phyloP scores from a whole-genome alignment of 352 stramenopile species.

The Aphanomyces astaci region DNA sequence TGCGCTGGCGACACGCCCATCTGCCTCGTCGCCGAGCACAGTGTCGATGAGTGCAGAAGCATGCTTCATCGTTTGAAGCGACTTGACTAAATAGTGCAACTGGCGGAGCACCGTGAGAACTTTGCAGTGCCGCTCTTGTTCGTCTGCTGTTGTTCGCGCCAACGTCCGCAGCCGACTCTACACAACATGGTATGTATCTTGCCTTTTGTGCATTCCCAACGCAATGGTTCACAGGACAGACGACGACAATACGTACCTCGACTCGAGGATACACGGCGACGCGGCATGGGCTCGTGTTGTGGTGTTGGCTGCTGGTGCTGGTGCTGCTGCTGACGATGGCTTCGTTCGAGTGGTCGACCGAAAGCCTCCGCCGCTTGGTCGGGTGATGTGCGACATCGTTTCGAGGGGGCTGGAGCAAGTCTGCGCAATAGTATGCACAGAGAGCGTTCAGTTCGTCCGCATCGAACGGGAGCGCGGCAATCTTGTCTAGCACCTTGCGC shows the following conservation, averaged over 20 bases:
- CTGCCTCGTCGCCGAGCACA: not conserved
- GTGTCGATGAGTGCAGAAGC: slow-evolving; percentile 15
- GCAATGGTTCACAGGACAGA: not conserved
- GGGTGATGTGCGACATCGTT: not conserved
- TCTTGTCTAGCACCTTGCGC: slow-evolving; percentile 20
- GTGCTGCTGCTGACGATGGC: not conserved
- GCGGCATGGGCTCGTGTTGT: not conserved
- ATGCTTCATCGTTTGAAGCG: slow-evolving; percentile 11
- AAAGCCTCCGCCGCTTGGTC: slow-evolving; percentile 13
- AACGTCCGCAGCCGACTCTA: slow-evolving; percentile 2
- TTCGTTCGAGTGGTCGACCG: slow-evolving; percentile 7
- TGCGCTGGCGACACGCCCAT: not conserved
- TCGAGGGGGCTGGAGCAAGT: not conserved
- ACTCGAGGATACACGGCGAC: slow-evolving; percentile 9
- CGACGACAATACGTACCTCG: slow-evolving; percentile 3
- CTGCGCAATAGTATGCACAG: slow-evolving; percentile 23
- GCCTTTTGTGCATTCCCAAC: too few relatives aligned
- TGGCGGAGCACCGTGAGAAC: slow-evolving; percentile 20
- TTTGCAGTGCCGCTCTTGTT: not conserved
- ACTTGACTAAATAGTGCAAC: slow-evolving; percentile 20
- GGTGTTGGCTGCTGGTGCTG: not conserved
- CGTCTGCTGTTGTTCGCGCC: not conserved
- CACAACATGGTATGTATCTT: not conserved
- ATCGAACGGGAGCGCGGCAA: slow-evolving; percentile 12
- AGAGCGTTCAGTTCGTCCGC: slow-evolving; percentile 20